Evolutionary conservation across 2,329 filamentous ascomycete species (phyloP).

Genomic region (Aspergillus carbonarius): DNA sequence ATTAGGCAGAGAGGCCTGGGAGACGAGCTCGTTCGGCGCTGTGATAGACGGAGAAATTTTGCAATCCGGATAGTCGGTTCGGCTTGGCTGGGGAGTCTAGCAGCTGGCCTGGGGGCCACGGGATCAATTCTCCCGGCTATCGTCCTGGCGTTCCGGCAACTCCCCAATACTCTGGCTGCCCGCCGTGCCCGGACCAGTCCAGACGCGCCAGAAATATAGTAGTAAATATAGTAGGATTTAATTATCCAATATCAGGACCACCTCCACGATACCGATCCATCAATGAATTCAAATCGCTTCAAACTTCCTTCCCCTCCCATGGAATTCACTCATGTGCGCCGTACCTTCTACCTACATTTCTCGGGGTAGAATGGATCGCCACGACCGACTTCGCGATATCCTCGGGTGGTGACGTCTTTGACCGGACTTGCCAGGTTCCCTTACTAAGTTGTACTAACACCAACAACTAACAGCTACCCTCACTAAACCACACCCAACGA

Average conservation of each 20-base stretch:
- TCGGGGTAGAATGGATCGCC: not conserved
- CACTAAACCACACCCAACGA: constrained; percentile 1
- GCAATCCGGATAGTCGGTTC: constrained; percentile 15
- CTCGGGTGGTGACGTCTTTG: constrained; percentile 17
- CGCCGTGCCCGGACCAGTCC: not conserved
- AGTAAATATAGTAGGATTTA: not conserved
- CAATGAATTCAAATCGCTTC: not conserved
- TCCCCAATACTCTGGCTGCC: not conserved
- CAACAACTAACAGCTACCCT: not conserved
- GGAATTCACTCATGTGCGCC: not conserved
- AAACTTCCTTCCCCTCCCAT: not conserved
- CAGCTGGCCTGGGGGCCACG: constrained; percentile 5
- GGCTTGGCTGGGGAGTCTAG: constrained; percentile 13
- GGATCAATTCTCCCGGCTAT: constrained; percentile 16
- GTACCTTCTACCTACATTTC: not conserved
- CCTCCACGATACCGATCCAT: not conserved
- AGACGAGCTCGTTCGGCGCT: constrained; percentile 9
- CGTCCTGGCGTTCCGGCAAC: not conserved
- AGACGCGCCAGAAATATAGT: not conserved
- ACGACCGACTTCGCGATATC: not conserved
- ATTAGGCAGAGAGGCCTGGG: constrained; percentile 7
- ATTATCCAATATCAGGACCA: not conserved
- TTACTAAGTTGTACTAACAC: not conserved
- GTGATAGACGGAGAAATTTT: constrained; percentile 27
- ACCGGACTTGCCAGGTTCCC: constrained; percentile 8